Evolutionary conservation across 805 yeast species (phyloP), one percentile per base, ranked within the genome.

Genomic region (Kregervanrija pseudodelftensis): DNA sequence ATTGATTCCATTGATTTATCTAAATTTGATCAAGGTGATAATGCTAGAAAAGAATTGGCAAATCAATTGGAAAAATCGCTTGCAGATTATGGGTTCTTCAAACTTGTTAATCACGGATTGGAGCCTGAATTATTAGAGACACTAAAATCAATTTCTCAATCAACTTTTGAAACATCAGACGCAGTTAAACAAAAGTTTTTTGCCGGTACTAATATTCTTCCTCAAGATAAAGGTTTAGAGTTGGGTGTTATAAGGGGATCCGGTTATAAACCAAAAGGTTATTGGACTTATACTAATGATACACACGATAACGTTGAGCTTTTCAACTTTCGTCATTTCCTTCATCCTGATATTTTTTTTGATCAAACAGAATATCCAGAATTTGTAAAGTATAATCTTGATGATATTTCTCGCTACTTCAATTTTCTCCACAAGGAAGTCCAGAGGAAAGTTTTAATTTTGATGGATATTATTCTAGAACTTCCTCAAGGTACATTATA

Each of bases 191-290:
- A 51, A 30, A 47, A 62, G 30, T 67, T 58, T 45, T 51, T 68
- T 12, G 73, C 76, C 3, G 76, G 77, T 2, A 11, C 38, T 15
- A 36, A 38, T 12, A 34, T 39, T 10, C 39, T 54, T 30, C 30
- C 70, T 64, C 16, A 57, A 51, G 56, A 63, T 54, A 35, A 41
- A 2, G 49, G 52, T 8, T 43, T 52, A 28, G 57, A 61, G 2
- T 49, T 65, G 11, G 77, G 79, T 0, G 73, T 72, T 8, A 74
- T 73, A 47, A 57, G 76, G 14, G 77, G 75, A 5, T 58, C 59
- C 33, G 78, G 77, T 0, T 73, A 59, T 57, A 73, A 73, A 50
- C 77, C 77, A 2, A 61, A 60, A 36, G 73, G 73, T 16, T 72
- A 72, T 49, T 73, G 78, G 79, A 59, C 65, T 4, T 68, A 71